These are phyloP conservation scores for Peltaster fructicola DNA, from an alignment of 2,329 filamentous ascomycete species.

Conservation along the genomic window DNA sequence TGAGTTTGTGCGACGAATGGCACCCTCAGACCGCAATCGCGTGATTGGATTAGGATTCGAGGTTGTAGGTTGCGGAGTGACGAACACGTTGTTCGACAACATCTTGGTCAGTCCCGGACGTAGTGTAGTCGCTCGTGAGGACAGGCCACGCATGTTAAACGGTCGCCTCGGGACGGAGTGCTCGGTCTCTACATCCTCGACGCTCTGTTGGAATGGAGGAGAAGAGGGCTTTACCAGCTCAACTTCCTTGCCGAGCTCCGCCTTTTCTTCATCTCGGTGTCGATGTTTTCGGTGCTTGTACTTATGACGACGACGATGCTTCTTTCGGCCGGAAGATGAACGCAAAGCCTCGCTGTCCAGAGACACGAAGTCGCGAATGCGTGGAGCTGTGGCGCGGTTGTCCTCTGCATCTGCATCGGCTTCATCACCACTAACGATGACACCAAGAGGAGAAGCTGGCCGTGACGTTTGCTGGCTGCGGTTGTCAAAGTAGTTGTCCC, in stretches of 20 bases:
- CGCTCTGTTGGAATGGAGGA: no score
- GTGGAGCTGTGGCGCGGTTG: slow-evolving; percentile 16
- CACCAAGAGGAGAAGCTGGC: slow-evolving; percentile 20
- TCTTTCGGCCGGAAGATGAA: no score
- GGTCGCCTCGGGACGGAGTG: slow-evolving; percentile 8
- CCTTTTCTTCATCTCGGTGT: no score
- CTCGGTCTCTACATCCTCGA: slow-evolving; percentile 4
- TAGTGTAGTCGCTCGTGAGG: slow-evolving; percentile 24
- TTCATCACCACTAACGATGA: slow-evolving; percentile 39
- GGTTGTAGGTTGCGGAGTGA: slow-evolving; percentile 20
- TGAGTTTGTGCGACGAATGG: slow-evolving; percentile 53
- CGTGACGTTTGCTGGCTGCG: slow-evolving; percentile 13
- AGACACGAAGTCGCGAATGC: slow-evolving; percentile 35
- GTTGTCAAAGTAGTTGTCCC: slow-evolving; percentile 21
- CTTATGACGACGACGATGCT: slow-evolving; percentile 21
- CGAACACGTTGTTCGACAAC: slow-evolving; percentile 54
- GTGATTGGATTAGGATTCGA: slow-evolving; percentile 1
- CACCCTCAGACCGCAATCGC: slow-evolving; percentile 7
- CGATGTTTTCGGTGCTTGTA: slow-evolving; percentile 20
- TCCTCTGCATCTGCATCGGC: slow-evolving; percentile 31
- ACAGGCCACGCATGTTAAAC: slow-evolving; percentile 30
- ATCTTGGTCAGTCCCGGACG: slow-evolving; percentile 45
- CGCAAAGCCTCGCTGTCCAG: no score
- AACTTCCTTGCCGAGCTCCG: no score
- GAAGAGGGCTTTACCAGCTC: no score